These are phyloP conservation scores for Phytophthora ramorum DNA, from an alignment of 352 stramenopile species.

Conservation along the genomic window DNA sequence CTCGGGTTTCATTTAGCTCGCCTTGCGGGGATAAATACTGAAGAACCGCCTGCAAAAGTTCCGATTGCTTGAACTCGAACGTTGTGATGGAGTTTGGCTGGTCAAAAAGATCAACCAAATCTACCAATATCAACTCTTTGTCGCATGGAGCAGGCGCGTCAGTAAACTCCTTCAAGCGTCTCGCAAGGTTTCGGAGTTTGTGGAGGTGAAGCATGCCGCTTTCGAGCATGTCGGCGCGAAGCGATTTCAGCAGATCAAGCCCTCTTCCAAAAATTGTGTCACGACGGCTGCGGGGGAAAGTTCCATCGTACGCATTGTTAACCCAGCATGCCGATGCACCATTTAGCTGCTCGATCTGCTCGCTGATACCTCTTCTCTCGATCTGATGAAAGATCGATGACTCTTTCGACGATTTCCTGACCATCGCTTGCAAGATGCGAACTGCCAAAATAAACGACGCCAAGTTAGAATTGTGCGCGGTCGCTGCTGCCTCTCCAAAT, in stretches of 20 bases:
- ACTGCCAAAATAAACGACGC: slow-evolving; percentile 74
- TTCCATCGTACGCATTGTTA: slow-evolving; percentile 20
- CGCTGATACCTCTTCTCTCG: slow-evolving; percentile 78
- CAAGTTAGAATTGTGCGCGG: slow-evolving; percentile 49
- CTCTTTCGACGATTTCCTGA: slow-evolving; percentile 63
- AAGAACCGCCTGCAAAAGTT: slow-evolving; percentile 71
- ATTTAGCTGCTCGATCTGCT: slow-evolving; percentile 76
- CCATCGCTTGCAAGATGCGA: slow-evolving; percentile 74
- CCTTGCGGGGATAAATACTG: slow-evolving; percentile 51
- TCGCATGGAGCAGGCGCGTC: slow-evolving; percentile 35
- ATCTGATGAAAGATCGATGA: slow-evolving; percentile 83
- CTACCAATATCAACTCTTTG: slow-evolving; percentile 64
- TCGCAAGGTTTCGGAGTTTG: slow-evolving; percentile 74
- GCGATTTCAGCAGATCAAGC: slow-evolving; percentile 55
- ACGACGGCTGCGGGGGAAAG: slow-evolving; percentile 4
- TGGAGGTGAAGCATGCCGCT: slow-evolving; percentile 81
- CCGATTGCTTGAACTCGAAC: slow-evolving; percentile 87
- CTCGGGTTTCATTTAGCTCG: slow-evolving; percentile 43
- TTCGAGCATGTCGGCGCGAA: slow-evolving; percentile 75
- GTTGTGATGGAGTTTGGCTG: slow-evolving; percentile 81
- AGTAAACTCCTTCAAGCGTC: slow-evolving; percentile 58
- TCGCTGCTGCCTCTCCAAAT: slow-evolving; percentile 1
- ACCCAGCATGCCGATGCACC: slow-evolving; percentile 47
- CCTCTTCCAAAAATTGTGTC: slow-evolving; percentile 68
- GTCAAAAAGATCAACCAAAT: slow-evolving; percentile 82